Evolutionary conservation across 257 asterid genomes (phyloP), one percentile per base, ranked within the genome.

Genomic region (Plantago elongata): DNA sequence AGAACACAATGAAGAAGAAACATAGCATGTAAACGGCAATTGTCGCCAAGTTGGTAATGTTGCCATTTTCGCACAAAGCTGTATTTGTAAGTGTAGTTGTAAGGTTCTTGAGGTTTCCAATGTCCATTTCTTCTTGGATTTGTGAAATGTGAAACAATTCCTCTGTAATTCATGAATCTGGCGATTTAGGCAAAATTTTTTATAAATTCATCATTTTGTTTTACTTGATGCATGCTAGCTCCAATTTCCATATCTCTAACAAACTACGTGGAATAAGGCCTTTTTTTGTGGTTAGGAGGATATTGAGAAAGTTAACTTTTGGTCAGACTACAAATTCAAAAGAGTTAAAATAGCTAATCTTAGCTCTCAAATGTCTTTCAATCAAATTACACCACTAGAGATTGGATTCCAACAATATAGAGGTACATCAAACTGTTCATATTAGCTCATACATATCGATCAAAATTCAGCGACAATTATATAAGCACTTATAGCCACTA

Each of bases 21-120:
- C 90, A 83, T 38, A 92, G 69, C 88, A 89, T 88, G 77, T 89
- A 87, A 18, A 81, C 69, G 9, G 97, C 94, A 38, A 85, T 78
- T 29, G 79, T 74, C 29, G 93, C 93, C 13, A 87, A 74, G 63
- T 67, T 80, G 11, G 88, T 79, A 65, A 76, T 71, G 18, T 67
- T 61, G 7, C 74, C 81, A 57, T 71, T 74, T 43, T 75, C 66
- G 81, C 96, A 87, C 3, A 73, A 45, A 17, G 83, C 78, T 49
- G 70, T 71, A 48, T 66, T 69, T 51, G 83, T 69, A 57, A 69
- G 65, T 49, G 70, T 71, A 48, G 63, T 69, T 45, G 83, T 69
- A 57, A 69, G 62, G 64, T 72, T 74, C 64, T 50, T 65, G 65
- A 69, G 51, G 57, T 73, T 71, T 54, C 65, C 66, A 4, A 74